Percentiles rank a stretch among this genome's conserved stretches.
Conservation (phyloP, 2,329 filamentous ascomycete species). For the Immersiporthe knoxdaviesiana region DNA sequence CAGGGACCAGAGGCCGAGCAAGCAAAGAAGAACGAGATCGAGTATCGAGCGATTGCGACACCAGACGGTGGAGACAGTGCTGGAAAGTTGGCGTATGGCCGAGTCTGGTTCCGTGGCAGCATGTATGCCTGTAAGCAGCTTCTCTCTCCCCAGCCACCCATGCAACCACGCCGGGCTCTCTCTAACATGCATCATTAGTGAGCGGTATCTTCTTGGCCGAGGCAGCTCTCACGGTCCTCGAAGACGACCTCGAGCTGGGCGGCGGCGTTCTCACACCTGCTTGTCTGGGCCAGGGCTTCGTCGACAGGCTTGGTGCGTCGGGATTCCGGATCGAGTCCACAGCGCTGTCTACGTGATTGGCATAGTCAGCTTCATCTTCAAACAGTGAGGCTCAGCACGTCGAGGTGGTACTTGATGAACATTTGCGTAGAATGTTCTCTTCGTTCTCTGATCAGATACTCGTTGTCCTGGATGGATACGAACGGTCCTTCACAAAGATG, state of each 20-base stretch:
- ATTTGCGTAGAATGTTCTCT: too few species aligned
- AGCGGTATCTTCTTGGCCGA: constrained; percentile 67
- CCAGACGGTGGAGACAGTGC: constrained; percentile 51
- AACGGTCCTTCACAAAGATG: too few species aligned
- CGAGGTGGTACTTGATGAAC: too few species aligned
- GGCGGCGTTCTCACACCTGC: constrained; percentile 73
- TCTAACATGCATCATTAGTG: constrained; percentile 47
- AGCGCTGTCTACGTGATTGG: constrained; percentile 35
- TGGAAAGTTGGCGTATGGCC: constrained; percentile 57
- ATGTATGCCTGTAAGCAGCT: constrained; percentile 64
- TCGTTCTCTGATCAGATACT: too few species aligned
- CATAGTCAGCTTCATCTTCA: neutral
- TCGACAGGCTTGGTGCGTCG: constrained; percentile 63
- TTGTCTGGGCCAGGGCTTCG: constrained; percentile 67
- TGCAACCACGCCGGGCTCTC: constrained; percentile 12
- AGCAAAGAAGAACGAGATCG: constrained; percentile 61
- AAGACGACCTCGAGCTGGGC: constrained; percentile 61
- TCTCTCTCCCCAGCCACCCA: neutral
- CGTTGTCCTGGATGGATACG: too few species aligned
- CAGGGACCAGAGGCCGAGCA: constrained; percentile 57
- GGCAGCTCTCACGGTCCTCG: constrained; percentile 66
- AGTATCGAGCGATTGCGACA: constrained; percentile 66
- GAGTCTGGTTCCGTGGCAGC: constrained; percentile 60
- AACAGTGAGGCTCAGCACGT: neutral
- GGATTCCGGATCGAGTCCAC: constrained; percentile 67